phyloP scores from a whole-genome alignment of 805 yeast species.

The Candida vartiovaarae region DNA sequence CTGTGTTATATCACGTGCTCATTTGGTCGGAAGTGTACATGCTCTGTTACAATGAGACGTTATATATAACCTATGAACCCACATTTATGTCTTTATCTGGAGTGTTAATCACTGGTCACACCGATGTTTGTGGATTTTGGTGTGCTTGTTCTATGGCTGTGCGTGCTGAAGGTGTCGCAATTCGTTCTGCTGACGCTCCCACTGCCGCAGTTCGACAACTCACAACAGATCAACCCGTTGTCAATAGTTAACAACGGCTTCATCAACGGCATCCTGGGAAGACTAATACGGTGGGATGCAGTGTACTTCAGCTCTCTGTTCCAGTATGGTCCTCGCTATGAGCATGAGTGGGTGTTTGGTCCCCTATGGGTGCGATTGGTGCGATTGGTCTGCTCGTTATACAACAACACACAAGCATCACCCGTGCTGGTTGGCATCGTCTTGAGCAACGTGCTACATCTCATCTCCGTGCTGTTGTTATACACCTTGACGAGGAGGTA shows the following conservation, averaged over 20 bases:
- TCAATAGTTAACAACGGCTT: neutral
- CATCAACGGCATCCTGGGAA: conserved; percentile 24
- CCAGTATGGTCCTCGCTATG: conserved; percentile 44
- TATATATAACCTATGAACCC: too few species aligned
- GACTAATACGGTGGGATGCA: conserved; percentile 76
- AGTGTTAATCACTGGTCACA: too few species aligned
- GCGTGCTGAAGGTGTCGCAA: neutral
- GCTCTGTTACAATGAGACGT: too few species aligned
- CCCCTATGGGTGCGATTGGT: conserved; percentile 65
- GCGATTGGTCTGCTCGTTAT: conserved; percentile 3
- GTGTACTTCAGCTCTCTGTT: conserved; percentile 66
- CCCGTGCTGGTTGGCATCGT: conserved; percentile 34
- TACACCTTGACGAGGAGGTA: conserved; percentile 39
- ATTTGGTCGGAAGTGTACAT: too few species aligned
- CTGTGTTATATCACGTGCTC: too few species aligned
- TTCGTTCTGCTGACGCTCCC: neutral
- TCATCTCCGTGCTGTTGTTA: conserved; percentile 39
- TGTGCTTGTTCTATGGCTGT: too few species aligned
- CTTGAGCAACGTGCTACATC: conserved; percentile 48
- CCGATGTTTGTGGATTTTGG: too few species aligned
- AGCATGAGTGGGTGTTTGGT: conserved; percentile 88
- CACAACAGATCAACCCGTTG: neutral
- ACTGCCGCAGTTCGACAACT: neutral
- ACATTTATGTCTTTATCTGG: too few species aligned
- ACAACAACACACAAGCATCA: conserved; percentile 1